phyloP scores from a whole-genome alignment of 2,329 filamentous ascomycete species.

The Fusarium sp. region DNA sequence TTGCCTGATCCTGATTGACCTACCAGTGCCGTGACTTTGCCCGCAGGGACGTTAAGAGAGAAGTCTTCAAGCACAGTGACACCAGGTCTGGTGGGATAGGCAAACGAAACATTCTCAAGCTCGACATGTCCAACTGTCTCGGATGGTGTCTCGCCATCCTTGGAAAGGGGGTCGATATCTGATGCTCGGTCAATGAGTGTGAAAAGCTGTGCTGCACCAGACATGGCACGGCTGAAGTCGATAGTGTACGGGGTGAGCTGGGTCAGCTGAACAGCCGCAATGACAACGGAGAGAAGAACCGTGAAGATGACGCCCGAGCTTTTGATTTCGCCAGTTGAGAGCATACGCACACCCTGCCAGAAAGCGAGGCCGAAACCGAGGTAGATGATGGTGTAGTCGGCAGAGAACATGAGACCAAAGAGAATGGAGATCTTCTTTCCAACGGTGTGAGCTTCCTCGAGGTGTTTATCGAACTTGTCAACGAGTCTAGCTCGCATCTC shows the following conservation, averaged over 20 bases:
- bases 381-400: constrained; percentile 54
- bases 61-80: constrained; percentile 54
- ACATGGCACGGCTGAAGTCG: constrained; percentile 51
- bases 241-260: constrained; percentile 50
- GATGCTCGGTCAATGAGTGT: constrained; percentile 50
- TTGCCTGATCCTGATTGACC: constrained; percentile 52
- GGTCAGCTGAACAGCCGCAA: constrained; percentile 50
- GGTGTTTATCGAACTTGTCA: constrained; percentile 50
- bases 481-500: constrained; percentile 51
- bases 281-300: constrained; percentile 52
- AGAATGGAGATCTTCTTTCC: constrained; percentile 52
- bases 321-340: constrained; percentile 48
- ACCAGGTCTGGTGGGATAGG: constrained; percentile 56
- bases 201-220: constrained; percentile 49
- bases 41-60: constrained; percentile 53
- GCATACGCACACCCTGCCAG: constrained; percentile 55
- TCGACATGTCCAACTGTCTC: constrained; percentile 48
- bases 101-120: constrained; percentile 53
- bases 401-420: constrained; percentile 51
- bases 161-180: constrained; percentile 48
- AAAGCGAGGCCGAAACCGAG: constrained; percentile 55
- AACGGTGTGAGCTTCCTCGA: constrained; percentile 48
- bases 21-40: constrained; percentile 55
- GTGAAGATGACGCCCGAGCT: constrained; percentile 52
- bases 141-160: constrained; percentile 43